Evolutionary conservation across 225 moss, liverwort and hornwort species (phyloP), one percentile per base, ranked within the genome.

Genomic region (Lunularia cruciata): DNA sequence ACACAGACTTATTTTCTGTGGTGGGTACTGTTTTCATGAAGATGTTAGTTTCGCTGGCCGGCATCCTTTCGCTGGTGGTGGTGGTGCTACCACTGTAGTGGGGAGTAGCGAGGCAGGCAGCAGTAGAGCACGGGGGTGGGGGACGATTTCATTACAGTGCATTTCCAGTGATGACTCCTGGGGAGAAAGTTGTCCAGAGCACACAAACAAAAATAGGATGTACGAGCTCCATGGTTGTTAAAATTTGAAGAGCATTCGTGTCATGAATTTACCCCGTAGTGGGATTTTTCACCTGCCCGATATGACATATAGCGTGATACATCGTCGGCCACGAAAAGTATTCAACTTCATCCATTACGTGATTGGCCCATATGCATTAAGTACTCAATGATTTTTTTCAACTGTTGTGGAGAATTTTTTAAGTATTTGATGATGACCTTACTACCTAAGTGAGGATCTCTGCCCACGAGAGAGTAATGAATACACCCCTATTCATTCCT

Each of bases 1-100:
- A 54, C 54, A 54, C 27, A 27, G 23, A 25, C 23, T 25, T 26
- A 52, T 52, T 54, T n/a, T 7, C 54, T 8, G 27, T 54, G 8
- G 10, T 28, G 54, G n/a, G 54, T 28, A 54, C 54, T 54, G 54
- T 54, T 54, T 54, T 26, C 27, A 28, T 54, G 54, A 54, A 28
- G 25, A 52, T 52, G 54, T 54, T 54, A 54, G 26, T 54, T 54
- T 54, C 26, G 54, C 54, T 54, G 54, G 54, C 54, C 26, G 54
- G 54, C 54, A 54, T 54, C 28, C 28, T 28, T 54, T 54, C 54
- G 26, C 28, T 28, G 54, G 13, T 25, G 28, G 26, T 26, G 54
- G 9, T 12, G 27, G 43, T 43, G 28, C 7, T 26, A 28, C n/a
- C 8, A 28, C 9, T 3, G 4, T 11, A 1, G 54, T 14, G 8